Base-by-base conservation (phyloP, 768 basidiomycete genomes). In the Leccinum variicolor region DNA sequence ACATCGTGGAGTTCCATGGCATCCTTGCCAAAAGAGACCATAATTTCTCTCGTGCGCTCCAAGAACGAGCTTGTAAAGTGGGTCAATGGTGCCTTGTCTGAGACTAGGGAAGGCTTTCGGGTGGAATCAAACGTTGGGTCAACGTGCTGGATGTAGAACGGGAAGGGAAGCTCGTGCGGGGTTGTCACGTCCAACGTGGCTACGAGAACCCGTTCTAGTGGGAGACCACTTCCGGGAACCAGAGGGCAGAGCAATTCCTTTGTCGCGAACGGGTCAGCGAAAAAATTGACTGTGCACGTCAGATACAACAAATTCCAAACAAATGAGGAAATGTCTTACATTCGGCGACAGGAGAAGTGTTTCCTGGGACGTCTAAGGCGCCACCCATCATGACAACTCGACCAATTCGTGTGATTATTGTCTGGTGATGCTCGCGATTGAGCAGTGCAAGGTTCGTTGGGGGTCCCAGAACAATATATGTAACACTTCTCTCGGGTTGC, bases 331-430 rank as follows among this genome's bases (percentile, higher is more conserved):
- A 33, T 21, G 1, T 69, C 84, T 72, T 73, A 91, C 94, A 96
- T 71, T 97, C 94, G 57, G 93, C 89, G 3, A 83, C 79, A 8
- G 92, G 84, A 25, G 79, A 84, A 0, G 86, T 89, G 63, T 96
- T 98, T 3, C 94, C 94, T 0, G 94, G 92, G 31, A 92, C 90
- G 62, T 95, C 92, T 23, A 98, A 70, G 2, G 93, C 89, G 14
- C 93, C 94, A n/a, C 94, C 94, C 93, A 98, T 96, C 69, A 85
- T 87, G 21, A 94, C 74, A 8, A 98, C 75, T n/a, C 86, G 80
- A 5, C 86, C 90, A 28, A 92, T 81, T 45, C 82, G 82, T 13
- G 80, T 72, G 8, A 73, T 72, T 29, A 94, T 76, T 11, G 80
- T 74, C 34, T 75, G 67, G 10, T 81, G 77, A 62, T 91, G 80